Percentiles rank a stretch among this genome's conserved stretches.
phyloP scores from a whole-genome alignment of 139 green algal genomes.

The Chlorella sp. region DNA sequence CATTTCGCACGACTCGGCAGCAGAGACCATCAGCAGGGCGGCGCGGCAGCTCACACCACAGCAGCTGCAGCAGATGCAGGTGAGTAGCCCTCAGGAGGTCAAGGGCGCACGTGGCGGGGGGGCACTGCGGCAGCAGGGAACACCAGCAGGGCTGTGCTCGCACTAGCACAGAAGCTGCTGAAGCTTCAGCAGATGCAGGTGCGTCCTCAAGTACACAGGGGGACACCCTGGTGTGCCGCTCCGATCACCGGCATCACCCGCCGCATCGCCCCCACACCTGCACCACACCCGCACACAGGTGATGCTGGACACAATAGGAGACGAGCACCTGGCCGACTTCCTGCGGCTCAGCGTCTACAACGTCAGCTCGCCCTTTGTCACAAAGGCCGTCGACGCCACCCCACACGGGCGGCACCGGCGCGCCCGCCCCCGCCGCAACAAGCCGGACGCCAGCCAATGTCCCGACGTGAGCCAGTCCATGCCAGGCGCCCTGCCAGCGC shows the following conservation, averaged over 20 bases:
- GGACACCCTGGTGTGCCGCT: not conserved
- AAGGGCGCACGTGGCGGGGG: no score
- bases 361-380: constrained; percentile 12
- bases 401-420: not conserved
- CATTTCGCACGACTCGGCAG: constrained; percentile 5
- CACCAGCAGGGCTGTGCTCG: no score
- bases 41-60: not conserved
- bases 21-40: constrained; percentile 9
- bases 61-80: not conserved
- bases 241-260: no score
- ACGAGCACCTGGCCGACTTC: constrained; percentile 23
- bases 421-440: not conserved
- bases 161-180: no score
- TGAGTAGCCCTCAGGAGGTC: no score
- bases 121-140: no score
- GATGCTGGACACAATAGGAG: constrained; percentile 15
- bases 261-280: no score
- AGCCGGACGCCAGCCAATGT: not conserved
- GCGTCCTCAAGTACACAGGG: not conserved
- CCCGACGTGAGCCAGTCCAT: not conserved
- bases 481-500: not conserved
- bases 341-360: constrained; percentile 23
- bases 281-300: no score
- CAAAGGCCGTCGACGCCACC: constrained; percentile 10
- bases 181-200: not conserved